These are phyloP conservation scores for Mimosa bimucronata DNA, from an alignment of 306 rosid species.

Conservation along the genomic window DNA sequence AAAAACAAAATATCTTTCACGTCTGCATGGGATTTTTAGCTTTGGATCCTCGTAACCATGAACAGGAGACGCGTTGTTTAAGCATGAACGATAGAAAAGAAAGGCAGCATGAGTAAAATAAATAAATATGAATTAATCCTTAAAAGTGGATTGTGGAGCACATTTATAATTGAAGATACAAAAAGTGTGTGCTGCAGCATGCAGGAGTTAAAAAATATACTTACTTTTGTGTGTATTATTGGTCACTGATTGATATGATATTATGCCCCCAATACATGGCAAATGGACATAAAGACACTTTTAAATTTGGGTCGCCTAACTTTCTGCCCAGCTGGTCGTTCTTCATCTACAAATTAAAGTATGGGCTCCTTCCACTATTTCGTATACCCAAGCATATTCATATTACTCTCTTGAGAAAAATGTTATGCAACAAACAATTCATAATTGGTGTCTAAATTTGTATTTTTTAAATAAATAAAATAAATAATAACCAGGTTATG, in stretches of 20 bases:
- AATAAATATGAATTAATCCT: neutral
- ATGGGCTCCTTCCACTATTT: neutral
- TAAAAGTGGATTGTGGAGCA: neutral
- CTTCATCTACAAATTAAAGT: neutral
- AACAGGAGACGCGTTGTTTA: neutral
- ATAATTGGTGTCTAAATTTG: neutral
- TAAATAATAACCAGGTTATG: no score
- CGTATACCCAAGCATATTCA: neutral
- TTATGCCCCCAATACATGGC: conserved; percentile 9
- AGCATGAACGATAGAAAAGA: neutral
- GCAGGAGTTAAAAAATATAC: neutral
- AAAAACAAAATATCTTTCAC: neutral
- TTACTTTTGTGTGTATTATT: neutral
- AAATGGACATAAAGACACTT: conserved; percentile 18
- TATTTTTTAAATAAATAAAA: neutral
- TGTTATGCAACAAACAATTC: no score
- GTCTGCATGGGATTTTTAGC: neutral
- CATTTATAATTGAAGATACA: neutral
- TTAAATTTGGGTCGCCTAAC: neutral
- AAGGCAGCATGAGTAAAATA: neutral
- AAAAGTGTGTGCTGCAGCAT: neutral
- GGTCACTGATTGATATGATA: neutral
- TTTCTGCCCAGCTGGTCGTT: neutral
- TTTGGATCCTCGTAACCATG: neutral
- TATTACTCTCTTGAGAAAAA: no score